Conservation (phyloP, 2,329 filamentous ascomycete genomes). For the Lecanoromycetidae sp. region DNA sequence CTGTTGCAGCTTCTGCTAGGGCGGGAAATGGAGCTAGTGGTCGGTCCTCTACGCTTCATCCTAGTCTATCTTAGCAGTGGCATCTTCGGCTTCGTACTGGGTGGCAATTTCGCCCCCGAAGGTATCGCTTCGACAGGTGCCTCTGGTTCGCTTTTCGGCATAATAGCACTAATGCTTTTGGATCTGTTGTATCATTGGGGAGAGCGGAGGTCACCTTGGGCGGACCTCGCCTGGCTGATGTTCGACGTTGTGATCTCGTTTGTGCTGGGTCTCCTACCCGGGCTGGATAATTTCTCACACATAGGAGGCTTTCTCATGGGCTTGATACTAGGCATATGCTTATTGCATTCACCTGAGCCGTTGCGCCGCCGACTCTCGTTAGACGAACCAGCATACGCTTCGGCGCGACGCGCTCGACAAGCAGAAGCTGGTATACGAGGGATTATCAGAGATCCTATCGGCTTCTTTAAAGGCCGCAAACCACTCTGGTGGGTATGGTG, state of each 20-base stretch:
- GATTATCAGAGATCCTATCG: conserved; percentile 41
- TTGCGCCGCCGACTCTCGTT: conserved; percentile 60
- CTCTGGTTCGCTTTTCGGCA: conserved; percentile 80
- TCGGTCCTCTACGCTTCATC: conserved; percentile 77
- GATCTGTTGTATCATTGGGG: conserved; percentile 90
- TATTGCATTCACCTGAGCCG: conserved; percentile 76
- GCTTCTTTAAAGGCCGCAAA: conserved; percentile 86
- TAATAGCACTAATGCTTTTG: conserved; percentile 76
- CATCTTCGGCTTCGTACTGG: conserved; percentile 91
- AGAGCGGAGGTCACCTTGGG: conserved; percentile 60
- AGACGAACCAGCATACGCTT: conserved; percentile 17
- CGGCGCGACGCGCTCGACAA: conserved; percentile 8
- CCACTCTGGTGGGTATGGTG: conserved; percentile 97
- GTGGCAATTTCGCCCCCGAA: conserved; percentile 79
- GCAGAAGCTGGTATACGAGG: conserved; percentile 33
- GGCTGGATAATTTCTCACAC: conserved; percentile 92
- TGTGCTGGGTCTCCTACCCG: conserved; percentile 79
- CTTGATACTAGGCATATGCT: conserved; percentile 68
- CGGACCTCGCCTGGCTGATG: conserved; percentile 77
- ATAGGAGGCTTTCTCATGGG: conserved; percentile 95
- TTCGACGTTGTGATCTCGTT: conserved; percentile 83
- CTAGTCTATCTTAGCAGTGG: conserved; percentile 83
- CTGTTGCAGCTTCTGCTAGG: conserved; percentile 81
- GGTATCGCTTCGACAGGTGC: conserved; percentile 76
- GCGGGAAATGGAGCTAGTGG: conserved; percentile 81